Base-by-base conservation (phyloP, 225 moss, liverwort and hornwort genomes). In the Marchantia polymorpha region DNA sequence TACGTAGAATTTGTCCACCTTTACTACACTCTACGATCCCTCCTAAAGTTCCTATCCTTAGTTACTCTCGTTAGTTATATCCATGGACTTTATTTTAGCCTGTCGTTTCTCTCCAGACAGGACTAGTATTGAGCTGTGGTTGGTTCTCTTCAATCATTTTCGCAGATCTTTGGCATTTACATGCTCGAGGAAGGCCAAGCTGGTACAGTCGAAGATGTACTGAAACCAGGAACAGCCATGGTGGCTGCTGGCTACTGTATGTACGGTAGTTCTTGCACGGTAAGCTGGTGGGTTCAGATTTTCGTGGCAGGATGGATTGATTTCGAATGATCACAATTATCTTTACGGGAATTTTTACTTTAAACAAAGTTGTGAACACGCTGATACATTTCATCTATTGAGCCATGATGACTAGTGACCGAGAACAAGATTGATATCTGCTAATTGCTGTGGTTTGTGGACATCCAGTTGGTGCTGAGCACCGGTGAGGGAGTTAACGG, bases 241-340 rank as follows among this genome's bases (percentile, higher is more conserved):
- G 89, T 93, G 76, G 95, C 89, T 65, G 97, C 97, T 70, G 95
- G 97, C 27, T 99, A 99, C 82, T 99, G 97, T 87, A 95, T 99
- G 97, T 99, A 99, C 91, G 97, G 97, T 78, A 99, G 97, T 86
- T 99, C 97, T 77, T 99, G 97, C 91, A 99, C 95, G 72, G 96
- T 97, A 94, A 87, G 89, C 64, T 15, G 19, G 47, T 23, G 14
- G 12, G 15, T 22, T 14, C 4, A 27, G 26, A 27, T 30, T 17
- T 60, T 4, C 14, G 29, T 67, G 14, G 8, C 30, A 29, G 46
- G 7, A 46, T 10, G 12, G 8, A 39, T 69, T 69, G 7, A 39
- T 69, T 15, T 39, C 5, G 39, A 39, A 2, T 39, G 39, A 39
- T 39, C 39, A 2, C 5, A 39, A 39, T 5, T 5, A 39, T 39